Conservation (phyloP, 2,329 filamentous ascomycete genomes). For the Trichoderma sp. region DNA sequence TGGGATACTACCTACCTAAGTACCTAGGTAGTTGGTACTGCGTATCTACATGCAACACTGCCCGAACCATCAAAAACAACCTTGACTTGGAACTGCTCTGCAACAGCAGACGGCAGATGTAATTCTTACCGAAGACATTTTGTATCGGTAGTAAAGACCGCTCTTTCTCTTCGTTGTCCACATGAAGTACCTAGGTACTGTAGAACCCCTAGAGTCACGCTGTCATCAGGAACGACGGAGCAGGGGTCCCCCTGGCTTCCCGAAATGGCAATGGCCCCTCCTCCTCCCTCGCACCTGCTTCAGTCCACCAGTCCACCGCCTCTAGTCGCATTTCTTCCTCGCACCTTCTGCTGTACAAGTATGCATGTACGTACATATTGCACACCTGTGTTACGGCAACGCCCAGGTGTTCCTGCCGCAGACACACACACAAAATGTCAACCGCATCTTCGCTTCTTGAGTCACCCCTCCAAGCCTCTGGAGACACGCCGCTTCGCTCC, state of each 20-base stretch:
- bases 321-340: background rate
- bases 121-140: background rate
- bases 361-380: too few species aligned
- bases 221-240: background rate
- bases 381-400: background rate
- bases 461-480: background rate
- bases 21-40: too few species aligned
- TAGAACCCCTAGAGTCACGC: background rate
- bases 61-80: too few species aligned
- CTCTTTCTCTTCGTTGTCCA: background rate
- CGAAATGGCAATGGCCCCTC: conserved; percentile 22
- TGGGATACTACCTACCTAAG: too few species aligned
- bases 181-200: too few species aligned
- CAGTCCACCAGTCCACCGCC: background rate
- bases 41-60: too few species aligned
- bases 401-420: background rate
- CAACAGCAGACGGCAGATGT: background rate
- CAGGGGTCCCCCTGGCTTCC: conserved; percentile 7
- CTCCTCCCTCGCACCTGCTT: conserved; percentile 13
- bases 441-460: background rate
- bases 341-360: too few species aligned
- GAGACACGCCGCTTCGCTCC: background rate
- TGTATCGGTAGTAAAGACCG: background rate
- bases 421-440: background rate
- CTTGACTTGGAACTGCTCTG: too few species aligned